Evolutionary conservation across 306 rosid species (phyloP).

Genomic region (barrel medic (Medicago truncatula)): DNA sequence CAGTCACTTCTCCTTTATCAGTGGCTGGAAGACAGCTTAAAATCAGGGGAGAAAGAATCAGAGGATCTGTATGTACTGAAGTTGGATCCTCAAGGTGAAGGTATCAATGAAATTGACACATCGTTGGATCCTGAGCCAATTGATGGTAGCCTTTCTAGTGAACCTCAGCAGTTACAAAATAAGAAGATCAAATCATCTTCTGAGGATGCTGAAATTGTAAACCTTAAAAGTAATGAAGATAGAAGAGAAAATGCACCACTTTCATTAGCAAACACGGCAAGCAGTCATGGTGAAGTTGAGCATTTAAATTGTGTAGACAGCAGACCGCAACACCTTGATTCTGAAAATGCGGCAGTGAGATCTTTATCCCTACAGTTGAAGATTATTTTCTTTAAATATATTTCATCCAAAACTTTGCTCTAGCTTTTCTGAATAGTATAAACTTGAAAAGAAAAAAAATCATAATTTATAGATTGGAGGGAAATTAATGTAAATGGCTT

Average conservation of each 20-base stretch:
- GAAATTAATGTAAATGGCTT: conserved; percentile 16
- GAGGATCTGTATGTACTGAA: conserved; percentile 67
- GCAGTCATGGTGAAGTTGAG: conserved; percentile 41
- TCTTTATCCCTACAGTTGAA: conserved; percentile 19
- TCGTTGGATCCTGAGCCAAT: conserved; percentile 34
- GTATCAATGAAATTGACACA: conserved; percentile 35
- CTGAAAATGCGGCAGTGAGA: conserved; percentile 58
- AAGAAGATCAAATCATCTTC: conserved; percentile 60
- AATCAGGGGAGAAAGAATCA: conserved; percentile 68
- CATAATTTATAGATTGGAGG: background rate
- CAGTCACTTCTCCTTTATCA: conserved; percentile 71
- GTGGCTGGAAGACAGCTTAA: conserved; percentile 90
- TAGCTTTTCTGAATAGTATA: conserved; percentile 16
- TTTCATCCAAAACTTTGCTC: conserved; percentile 11
- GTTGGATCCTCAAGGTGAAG: conserved; percentile 48
- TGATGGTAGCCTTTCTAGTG: conserved; percentile 38
- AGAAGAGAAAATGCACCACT: conserved; percentile 39
- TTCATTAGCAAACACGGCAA: conserved; percentile 32
- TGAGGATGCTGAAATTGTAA: conserved; percentile 36
- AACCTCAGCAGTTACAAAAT: conserved; percentile 45
- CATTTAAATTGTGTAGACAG: conserved; percentile 34
- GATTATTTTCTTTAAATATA: conserved; percentile 17
- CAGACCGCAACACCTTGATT: conserved; percentile 42
- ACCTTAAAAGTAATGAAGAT: conserved; percentile 40
- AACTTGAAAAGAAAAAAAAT: background rate